phyloP scores from a whole-genome alignment of 345 rosid genomes.

The Acer yangbiense region DNA sequence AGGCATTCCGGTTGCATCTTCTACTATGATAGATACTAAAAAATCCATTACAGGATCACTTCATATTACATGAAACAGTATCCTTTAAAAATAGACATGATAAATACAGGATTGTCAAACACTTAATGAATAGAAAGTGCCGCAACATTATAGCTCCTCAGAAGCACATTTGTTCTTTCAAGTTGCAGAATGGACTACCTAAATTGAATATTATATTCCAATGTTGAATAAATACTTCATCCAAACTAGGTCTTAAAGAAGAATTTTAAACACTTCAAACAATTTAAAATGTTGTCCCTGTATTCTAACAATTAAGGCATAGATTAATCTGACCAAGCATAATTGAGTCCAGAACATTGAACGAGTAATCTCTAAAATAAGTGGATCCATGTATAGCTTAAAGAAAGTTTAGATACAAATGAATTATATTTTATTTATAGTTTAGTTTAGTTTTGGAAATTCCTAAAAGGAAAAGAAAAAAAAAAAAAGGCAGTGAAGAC shows the following conservation, averaged over 20 bases:
- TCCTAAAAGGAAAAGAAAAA: neutral
- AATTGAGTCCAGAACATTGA: neutral
- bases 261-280: neutral
- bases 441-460: neutral
- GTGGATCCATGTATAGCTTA: neutral
- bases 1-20: neutral
- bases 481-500: neutral
- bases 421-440: neutral
- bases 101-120: neutral
- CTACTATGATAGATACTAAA: neutral
- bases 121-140: neutral
- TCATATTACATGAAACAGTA: neutral
- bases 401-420: neutral
- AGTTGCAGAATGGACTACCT: neutral
- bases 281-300: neutral
- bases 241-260: neutral
- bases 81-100: neutral
- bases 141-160: neutral
- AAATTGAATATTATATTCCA: neutral
- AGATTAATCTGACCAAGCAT: neutral
- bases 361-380: neutral
- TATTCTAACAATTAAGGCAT: neutral
- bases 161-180: neutral
- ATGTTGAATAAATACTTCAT: neutral
- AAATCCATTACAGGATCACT: neutral